phyloP scores from a whole-genome alignment of 192 early-diverging fungal genomes.

The Umbelopsis sp. region DNA sequence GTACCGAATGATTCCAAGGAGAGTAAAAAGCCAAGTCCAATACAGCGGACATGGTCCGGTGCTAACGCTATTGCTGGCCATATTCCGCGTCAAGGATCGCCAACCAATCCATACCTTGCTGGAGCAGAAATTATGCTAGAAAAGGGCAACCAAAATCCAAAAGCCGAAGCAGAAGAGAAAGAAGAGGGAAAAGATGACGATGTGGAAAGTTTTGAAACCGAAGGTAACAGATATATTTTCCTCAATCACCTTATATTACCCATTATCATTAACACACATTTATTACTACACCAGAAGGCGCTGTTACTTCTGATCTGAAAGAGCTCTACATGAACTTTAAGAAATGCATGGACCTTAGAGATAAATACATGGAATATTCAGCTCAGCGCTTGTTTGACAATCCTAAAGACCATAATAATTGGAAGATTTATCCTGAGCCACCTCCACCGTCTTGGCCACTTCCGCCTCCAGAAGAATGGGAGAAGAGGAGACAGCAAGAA shows the following conservation, averaged over 20 bases:
- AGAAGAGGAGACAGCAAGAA: slow-evolving; percentile 3
- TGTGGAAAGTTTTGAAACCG: not conserved
- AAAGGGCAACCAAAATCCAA: not conserved
- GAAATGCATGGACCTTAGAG: slow-evolving; percentile 73
- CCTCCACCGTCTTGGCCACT: slow-evolving; percentile 69
- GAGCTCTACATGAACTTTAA: slow-evolving; percentile 60
- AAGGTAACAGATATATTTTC: not conserved
- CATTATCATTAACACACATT: too few species aligned
- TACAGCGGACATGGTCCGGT: not conserved
- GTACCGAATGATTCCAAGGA: not conserved
- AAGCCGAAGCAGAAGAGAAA: not conserved
- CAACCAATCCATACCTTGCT: slow-evolving; percentile 12
- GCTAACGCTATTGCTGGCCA: slow-evolving; percentile 15
- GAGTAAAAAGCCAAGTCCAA: not conserved
- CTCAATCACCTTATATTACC: too few species aligned
- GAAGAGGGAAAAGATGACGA: not conserved
- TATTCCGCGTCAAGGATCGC: slow-evolving; percentile 12
- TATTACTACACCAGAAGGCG: slow-evolving; percentile 36
- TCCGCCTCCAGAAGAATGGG: not conserved
- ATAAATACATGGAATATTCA: slow-evolving; percentile 77
- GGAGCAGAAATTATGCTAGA: slow-evolving; percentile 3
- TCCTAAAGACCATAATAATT: slow-evolving; percentile 72
- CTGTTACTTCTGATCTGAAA: slow-evolving; percentile 57
- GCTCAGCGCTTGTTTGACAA: slow-evolving; percentile 81
- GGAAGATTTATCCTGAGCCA: slow-evolving; percentile 81